Evolutionary conservation across 1,284 basidiomycete species (phyloP), one percentile per base, ranked within the genome.

Genomic region (Sanghuangporus weigelae): DNA sequence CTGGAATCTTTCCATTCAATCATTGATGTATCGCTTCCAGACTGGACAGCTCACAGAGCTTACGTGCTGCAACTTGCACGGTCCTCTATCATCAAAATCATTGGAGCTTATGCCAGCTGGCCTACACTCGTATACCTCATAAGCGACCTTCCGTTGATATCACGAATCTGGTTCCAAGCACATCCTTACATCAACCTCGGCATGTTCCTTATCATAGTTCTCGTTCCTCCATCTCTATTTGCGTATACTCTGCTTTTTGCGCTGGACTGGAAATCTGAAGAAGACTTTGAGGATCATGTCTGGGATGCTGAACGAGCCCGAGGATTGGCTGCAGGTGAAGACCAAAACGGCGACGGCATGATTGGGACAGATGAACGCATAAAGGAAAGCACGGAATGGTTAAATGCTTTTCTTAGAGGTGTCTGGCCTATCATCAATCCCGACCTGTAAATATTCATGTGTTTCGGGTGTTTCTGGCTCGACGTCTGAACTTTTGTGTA

Each of bases 391-490:
- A 73, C 73, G 14, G 77, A 78, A 59, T 78, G 77, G 77, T 68
- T 73, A 26, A 78, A 78, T 60, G 67, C 73, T 19, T 50, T 78
- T 12, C 62, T 78, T 49, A 67, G 71, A 38, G 74, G 74, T 10
- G 67, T 77, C 3, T 78, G 76, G 76, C 76, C 77, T 1, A 74
- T 75, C 61, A 68, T 78, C 55, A 76, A 78, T 63, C 72, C 77
- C 7, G 73, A 76, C 63, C 67, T 77, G 69, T 72, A 62, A 21
- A 71, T 68, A 6, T 39, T 46, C 23, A 12, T 36, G 12, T 31
- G 46, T 50, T 59, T 36, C 16, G 11, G 26, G 16, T 19, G 46
- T 16, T 46, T 46, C 21, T 14, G 16, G 44, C 21, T 19, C 7
- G 16, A 7, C 21, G 44, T 46, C 44, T 46, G 44, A 31, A 46